These are phyloP conservation scores for Lactarius evosmus DNA, from an alignment of 768 basidiomycete species.

Conservation along the genomic window DNA sequence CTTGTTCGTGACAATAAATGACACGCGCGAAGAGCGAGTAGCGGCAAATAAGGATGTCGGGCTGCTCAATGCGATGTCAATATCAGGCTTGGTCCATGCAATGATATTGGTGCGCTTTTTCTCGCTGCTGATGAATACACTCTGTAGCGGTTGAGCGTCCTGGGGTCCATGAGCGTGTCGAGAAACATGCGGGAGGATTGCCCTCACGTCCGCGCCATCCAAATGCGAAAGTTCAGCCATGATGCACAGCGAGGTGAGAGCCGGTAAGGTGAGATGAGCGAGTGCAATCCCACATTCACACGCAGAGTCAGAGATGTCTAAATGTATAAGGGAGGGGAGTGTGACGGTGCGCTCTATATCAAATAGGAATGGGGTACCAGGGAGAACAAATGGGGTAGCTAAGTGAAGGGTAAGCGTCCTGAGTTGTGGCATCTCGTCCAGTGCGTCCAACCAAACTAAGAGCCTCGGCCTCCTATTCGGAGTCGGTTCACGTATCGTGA, in stretches of 20 bases:
- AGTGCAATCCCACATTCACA: conserved; percentile 1
- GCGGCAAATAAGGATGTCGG: background rate
- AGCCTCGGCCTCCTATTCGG: background rate
- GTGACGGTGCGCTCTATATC: background rate
- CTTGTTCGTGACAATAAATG: background rate
- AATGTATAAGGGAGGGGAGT: conserved; percentile 1
- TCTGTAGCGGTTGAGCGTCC: conserved; percentile 8
- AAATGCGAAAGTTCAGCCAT: background rate
- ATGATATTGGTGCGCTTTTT: background rate
- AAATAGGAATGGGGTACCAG: no score
- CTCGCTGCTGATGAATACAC: background rate
- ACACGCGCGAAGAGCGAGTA: background rate
- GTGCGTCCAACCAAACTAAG: conserved; percentile 1
- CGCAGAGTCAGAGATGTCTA: background rate
- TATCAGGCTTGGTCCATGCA: conserved; percentile 9
- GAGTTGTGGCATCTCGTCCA: background rate
- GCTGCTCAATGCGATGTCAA: background rate
- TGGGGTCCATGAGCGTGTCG: conserved; percentile 4
- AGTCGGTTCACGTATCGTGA: conserved; percentile 1
- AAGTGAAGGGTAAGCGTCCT: background rate
- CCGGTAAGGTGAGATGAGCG: conserved; percentile 15
- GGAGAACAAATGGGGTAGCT: background rate
- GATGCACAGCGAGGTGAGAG: background rate
- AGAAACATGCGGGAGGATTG: background rate
- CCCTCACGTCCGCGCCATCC: background rate